Evolutionary conservation across 768 basidiomycete species (phyloP), one percentile per base, ranked within the genome.

Genomic region (Paxillus ammoniavirescens): DNA sequence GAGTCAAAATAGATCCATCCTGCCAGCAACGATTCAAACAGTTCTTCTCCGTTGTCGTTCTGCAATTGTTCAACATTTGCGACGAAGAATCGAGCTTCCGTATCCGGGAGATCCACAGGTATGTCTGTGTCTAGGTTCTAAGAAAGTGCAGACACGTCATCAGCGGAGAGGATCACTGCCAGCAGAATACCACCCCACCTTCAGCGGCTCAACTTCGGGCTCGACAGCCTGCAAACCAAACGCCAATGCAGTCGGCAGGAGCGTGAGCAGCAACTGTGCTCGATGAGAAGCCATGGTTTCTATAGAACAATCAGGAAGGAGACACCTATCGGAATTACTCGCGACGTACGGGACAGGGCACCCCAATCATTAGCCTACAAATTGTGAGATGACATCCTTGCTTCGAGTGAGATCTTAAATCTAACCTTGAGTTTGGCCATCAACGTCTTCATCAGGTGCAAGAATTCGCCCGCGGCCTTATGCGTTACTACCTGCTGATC

Each of bases 341-440:
- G 6, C n/a, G 23, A 62, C 81, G 41, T 44, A 85, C 83, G 82
- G 45, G 82, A 80, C 23, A 85, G 67, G 0, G 83, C 73, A 23
- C 82, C 80, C 83, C 83, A 85, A 54, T 85, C 83, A 51, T 82
- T 83, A 1, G 80, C 76, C 82, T 83, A 44, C 28, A 48, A 57
- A 35, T 5, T 8, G 23, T 61, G 8, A 58, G 43, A 15, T 52
- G n/a, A 15, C 2, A 5, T 4, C 3, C 10, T 5, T n/a, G n/a
- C 0, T 13, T 2, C 17, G n/a, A 43, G n/a, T 43, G 21, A 2
- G 8, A 9, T 2, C 18, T 38, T 18, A 50, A n/a, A 21, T 28
- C 53, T 44, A 36, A 80, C 83, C 75, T 84, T 84, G 50, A 85
- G 65, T 55, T 85, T 85, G 6, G 83, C 84, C 83, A 85, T 85